phyloP scores from a whole-genome alignment of 306 rosid genomes.

The Sindora glabra region DNA sequence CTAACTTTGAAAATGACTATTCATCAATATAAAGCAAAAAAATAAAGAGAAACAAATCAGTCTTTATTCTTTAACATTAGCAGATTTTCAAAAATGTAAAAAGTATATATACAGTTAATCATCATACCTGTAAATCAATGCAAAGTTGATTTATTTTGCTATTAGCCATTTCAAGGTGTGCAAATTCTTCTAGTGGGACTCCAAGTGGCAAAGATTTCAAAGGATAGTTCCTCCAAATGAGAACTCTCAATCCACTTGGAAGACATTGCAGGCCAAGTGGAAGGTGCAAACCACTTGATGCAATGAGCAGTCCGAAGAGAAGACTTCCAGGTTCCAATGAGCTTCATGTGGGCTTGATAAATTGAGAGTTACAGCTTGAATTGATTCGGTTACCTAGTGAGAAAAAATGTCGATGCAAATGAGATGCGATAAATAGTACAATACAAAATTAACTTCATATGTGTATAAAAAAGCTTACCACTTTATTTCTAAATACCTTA shows the following conservation, averaged over 20 bases:
- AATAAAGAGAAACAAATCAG: neutral
- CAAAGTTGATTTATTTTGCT: conserved; percentile 9
- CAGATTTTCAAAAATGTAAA: no score
- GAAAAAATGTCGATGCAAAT: neutral
- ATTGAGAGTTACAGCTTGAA: neutral
- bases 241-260: conserved; percentile 3
- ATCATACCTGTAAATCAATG: neutral
- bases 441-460: neutral
- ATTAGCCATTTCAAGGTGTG: neutral
- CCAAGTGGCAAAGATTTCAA: neutral
- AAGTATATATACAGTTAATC: no score
- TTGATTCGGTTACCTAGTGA: neutral
- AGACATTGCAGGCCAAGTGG: neutral
- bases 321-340: neutral
- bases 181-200: neutral
- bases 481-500: neutral
- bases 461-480: neutral
- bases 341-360: neutral
- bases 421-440: neutral
- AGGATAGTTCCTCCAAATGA: conserved; percentile 14
- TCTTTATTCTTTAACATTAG: no score
- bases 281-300: neutral
- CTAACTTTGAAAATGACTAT: neutral
- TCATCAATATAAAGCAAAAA: neutral
- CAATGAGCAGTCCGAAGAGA: no score